These are phyloP conservation scores for Rhynchospora breviuscula DNA, from an alignment of 176 grass and related monocot genomes.

Conservation along the genomic window DNA sequence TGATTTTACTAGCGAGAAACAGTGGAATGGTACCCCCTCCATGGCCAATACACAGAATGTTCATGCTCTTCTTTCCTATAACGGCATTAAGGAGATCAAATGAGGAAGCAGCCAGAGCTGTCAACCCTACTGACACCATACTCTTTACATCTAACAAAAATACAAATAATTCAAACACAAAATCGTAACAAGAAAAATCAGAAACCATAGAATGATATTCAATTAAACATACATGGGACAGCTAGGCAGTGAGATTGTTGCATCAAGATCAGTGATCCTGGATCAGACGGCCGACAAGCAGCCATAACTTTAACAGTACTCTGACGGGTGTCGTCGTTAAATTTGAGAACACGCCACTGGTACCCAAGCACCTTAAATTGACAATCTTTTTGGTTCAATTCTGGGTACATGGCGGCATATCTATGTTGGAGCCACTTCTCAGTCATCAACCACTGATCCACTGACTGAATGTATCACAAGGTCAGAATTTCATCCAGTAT, in stretches of 20 bases:
- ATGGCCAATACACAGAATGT: conserved; percentile 82
- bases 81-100: conserved; percentile 63
- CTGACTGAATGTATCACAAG: conserved; percentile 28
- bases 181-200: background rate
- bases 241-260: conserved; percentile 78
- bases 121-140: conserved; percentile 70
- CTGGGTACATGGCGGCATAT: conserved; percentile 46
- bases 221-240: conserved; percentile 71
- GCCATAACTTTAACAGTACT: conserved; percentile 82
- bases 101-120: conserved; percentile 41
- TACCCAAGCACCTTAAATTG: conserved; percentile 82
- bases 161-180: conserved; percentile 10
- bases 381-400: conserved; percentile 14
- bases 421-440: conserved; percentile 74
- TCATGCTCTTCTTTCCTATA: conserved; percentile 51
- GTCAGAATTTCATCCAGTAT: background rate
- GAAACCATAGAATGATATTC: background rate
- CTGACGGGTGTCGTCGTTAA: conserved; percentile 83
- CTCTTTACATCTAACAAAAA: conserved; percentile 68
- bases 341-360: conserved; percentile 80
- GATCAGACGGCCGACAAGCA: conserved; percentile 40
- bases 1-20: conserved; percentile 81
- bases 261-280: conserved; percentile 56
- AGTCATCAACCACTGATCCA: conserved; percentile 36
- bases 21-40: conserved; percentile 77